Percentiles rank a stretch among this genome's conserved stretches.
Conservation (phyloP, 1,139 yeast genomes). For the Geotrichum europaeum region DNA sequence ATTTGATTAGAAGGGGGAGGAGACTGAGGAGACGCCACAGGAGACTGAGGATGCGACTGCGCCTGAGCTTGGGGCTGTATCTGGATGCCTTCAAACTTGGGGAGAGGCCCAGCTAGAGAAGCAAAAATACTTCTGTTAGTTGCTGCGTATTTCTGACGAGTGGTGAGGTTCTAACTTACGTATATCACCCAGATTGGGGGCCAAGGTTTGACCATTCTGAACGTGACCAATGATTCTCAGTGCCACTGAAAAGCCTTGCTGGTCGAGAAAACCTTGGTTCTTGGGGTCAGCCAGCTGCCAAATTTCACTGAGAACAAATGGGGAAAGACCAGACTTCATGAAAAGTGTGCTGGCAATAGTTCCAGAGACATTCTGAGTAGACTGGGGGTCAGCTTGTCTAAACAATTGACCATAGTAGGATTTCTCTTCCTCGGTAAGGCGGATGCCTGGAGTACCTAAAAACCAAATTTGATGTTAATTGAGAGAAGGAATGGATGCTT, state of each 20-base stretch:
- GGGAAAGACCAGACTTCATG: slow-evolving; percentile 79
- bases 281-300: slow-evolving; percentile 89
- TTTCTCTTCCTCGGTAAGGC: slow-evolving; percentile 3
- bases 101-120: slow-evolving; percentile 45
- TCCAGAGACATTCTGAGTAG: slow-evolving; percentile 80
- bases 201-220: slow-evolving; percentile 62
- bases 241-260: slow-evolving; percentile 75
- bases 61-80: background rate
- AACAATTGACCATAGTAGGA: slow-evolving; percentile 41
- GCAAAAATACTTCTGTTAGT: background rate
- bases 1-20: background rate
- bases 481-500: background rate
- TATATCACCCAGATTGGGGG: slow-evolving; percentile 46
- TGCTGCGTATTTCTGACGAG: background rate
- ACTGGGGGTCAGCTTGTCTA: slow-evolving; percentile 70
- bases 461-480: background rate
- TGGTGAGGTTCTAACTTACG: slow-evolving; percentile 13
- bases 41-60: background rate
- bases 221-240: slow-evolving; percentile 85
- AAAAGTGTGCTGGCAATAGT: slow-evolving; percentile 76
- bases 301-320: slow-evolving; percentile 74
- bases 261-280: slow-evolving; percentile 78
- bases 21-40: background rate
- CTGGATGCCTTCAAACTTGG: slow-evolving; percentile 34
- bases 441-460: background rate